Conservation (phyloP, 805 yeast genomes). For the Monosporozyma aerobia region DNA sequence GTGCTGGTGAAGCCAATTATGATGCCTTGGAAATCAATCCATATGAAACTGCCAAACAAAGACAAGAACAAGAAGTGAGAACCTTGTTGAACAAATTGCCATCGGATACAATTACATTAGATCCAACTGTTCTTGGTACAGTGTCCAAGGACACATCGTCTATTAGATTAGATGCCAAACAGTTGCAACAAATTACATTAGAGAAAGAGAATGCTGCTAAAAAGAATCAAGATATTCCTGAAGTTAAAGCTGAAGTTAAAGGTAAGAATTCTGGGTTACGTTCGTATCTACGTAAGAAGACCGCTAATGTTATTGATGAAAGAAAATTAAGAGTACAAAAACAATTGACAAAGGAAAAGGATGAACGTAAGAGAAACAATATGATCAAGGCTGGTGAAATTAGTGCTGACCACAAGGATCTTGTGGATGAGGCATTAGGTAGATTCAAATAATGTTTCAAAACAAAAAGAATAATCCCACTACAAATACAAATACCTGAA, state of each 20-base stretch:
- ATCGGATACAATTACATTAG: conserved; percentile 87
- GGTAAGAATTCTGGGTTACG: conserved; percentile 81
- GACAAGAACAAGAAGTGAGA: conserved; percentile 89
- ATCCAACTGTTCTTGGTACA: conserved; percentile 79
- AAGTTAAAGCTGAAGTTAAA: conserved; percentile 57
- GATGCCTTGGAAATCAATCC: conserved; percentile 93
- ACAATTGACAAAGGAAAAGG: conserved; percentile 67
- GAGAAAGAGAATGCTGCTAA: conserved; percentile 28
- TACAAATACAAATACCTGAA: not conserved
- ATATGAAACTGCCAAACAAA: conserved; percentile 80
- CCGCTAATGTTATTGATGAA: conserved; percentile 76
- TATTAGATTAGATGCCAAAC: conserved; percentile 55
- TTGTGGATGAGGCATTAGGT: conserved; percentile 33
- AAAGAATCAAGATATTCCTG: conserved; percentile 42
- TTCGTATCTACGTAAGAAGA: conserved; percentile 71
- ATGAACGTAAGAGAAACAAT: conserved; percentile 45
- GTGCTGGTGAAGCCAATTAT: conserved; percentile 95
- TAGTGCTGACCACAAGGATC: conserved; percentile 41
- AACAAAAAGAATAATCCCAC: too few species aligned
- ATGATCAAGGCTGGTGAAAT: conserved; percentile 41
- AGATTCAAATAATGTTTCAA: conserved; percentile 23
- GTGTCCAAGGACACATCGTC: conserved; percentile 63
- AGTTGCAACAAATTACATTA: conserved; percentile 37
- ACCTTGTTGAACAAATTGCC: conserved; percentile 75
- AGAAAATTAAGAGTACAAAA: conserved; percentile 69